Evolutionary conservation across 2,329 filamentous ascomycete species (phyloP), one percentile per base, ranked within the genome.

Genomic region (Trichoderma harzianum): DNA sequence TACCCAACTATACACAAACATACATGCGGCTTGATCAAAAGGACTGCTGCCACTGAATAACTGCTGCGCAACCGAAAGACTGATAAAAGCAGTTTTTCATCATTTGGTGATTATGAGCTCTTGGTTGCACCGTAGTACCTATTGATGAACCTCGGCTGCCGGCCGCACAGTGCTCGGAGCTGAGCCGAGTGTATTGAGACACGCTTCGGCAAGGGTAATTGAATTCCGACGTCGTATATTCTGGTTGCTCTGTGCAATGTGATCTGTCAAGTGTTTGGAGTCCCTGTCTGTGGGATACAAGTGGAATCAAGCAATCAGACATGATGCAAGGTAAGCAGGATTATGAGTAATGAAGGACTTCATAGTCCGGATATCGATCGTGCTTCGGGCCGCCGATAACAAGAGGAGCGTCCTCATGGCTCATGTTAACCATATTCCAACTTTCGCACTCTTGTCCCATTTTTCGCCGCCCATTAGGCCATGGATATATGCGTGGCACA

Each of bases 191-290:
- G 28, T 34, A 30, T 34, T 69, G 67, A 69, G 67, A 69, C 67
- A 69, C 30, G 21, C 39, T 11, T 51, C 28, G 67, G 57, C 39
- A 69, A 69, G 57, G 39, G 26, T 69, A 36, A 36, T 53, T 62
- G 67, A 69, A 16, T 62, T 62, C 67, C 39, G 67, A 69, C 57
- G 67, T 69, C 28, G 67, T 43, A 67, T 51, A 21, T 21, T 51
- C 14, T 21, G 21, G 28, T 61, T 51, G 18, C 57, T 51, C 28
- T 24, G 65, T 69, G 26, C 57, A 51, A 69, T 61, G 39, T 69
- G 67, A 69, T 58, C 21, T 62, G 36, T 69, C 67, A 53, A 28
- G 24, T 26, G n/a, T 7, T 34, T 53, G 24, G n/a, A 51, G 14
- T 21, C 57, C 28, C 34, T 34, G 36, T 32, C 36, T 32, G 21